Evolutionary conservation across 2,329 filamentous ascomycete genomes (phyloP).

Genomic region (Mycocentrospora acerina): DNA sequence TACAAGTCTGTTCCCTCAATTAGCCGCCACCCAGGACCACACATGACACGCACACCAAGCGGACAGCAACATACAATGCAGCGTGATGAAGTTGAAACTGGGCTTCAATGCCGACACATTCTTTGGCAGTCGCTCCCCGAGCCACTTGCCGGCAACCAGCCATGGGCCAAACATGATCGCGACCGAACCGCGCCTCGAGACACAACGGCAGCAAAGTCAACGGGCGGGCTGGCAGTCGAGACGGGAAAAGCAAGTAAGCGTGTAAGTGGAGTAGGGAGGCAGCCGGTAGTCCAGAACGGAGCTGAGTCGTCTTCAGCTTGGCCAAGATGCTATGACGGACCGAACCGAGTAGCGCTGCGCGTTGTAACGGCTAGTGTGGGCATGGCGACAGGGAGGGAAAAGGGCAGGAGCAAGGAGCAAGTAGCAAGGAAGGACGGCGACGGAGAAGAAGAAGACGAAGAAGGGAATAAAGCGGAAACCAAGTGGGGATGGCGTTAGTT

Average conservation of each 20-base stretch:
- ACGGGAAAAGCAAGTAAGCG: no score
- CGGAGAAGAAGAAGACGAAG: background rate
- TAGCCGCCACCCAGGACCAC: slow-evolving; percentile 6
- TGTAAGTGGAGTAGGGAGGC: no score
- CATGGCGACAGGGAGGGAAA: slow-evolving; percentile 1
- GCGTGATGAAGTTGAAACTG: slow-evolving; percentile 78
- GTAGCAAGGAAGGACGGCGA: no score
- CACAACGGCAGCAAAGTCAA: no score
- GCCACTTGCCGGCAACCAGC: slow-evolving; percentile 32
- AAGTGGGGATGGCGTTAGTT: no score
- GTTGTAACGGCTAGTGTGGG: slow-evolving; percentile 2
- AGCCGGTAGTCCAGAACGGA: no score
- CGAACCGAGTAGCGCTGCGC: slow-evolving; percentile 13
- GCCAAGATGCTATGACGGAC: slow-evolving; percentile 7
- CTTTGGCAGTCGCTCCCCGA: slow-evolving; percentile 26
- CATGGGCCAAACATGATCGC: slow-evolving; percentile 35
- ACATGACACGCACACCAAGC: no score
- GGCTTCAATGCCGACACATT: slow-evolving; percentile 46
- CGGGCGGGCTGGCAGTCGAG: no score
- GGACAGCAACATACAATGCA: slow-evolving; percentile 71
- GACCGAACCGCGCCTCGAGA: slow-evolving; percentile 3
- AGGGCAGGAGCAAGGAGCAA: no score
- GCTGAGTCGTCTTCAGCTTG: background rate
- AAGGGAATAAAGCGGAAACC: background rate
- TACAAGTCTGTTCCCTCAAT: slow-evolving; percentile 65